phyloP scores from a whole-genome alignment of 2,329 filamentous ascomycete species.

The Hymenoscyphus infarciens region DNA sequence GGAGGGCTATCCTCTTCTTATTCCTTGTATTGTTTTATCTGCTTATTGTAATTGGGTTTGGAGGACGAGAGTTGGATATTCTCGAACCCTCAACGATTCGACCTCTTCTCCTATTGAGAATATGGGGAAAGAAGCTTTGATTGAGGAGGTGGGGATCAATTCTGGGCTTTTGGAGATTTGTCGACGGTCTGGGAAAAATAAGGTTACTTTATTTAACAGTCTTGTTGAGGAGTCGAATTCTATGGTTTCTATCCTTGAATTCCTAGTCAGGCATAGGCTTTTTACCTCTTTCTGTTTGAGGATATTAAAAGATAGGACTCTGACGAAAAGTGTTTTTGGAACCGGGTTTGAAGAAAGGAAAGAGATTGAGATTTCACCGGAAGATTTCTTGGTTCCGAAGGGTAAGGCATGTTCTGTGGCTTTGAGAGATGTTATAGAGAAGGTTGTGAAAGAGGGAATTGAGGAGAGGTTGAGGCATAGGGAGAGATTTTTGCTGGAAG shows the following conservation, averaged over 20 bases:
- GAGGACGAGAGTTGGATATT: constrained; percentile 46
- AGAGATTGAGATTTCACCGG: not conserved
- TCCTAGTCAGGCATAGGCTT: constrained; percentile 26
- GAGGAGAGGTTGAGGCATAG: constrained; percentile 6
- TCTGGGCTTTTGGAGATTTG: not conserved
- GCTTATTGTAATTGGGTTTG: constrained; percentile 48
- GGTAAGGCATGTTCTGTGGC: not conserved
- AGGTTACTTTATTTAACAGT: not conserved
- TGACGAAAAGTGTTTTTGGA: not conserved
- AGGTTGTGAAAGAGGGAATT: constrained; percentile 7
- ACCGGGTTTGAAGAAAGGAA: not conserved
- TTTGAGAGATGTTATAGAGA: not conserved
- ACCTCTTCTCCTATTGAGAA: constrained; percentile 9
- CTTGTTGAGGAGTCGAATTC: constrained; percentile 23
- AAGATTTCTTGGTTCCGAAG: not conserved
- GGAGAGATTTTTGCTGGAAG: constrained; percentile 14
- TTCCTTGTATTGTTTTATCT: constrained; percentile 47
- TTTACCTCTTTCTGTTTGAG: constrained; percentile 30
- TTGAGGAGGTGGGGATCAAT: constrained; percentile 29
- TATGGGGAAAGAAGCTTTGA: constrained; percentile 9
- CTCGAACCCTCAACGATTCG: constrained; percentile 34
- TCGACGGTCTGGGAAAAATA: not conserved
- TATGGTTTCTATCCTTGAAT: constrained; percentile 23
- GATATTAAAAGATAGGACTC: constrained; percentile 9
- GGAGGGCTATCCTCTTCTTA: constrained; percentile 51